phyloP scores from a whole-genome alignment of 139 green algal genomes.

The Klebsormidium nitens region DNA sequence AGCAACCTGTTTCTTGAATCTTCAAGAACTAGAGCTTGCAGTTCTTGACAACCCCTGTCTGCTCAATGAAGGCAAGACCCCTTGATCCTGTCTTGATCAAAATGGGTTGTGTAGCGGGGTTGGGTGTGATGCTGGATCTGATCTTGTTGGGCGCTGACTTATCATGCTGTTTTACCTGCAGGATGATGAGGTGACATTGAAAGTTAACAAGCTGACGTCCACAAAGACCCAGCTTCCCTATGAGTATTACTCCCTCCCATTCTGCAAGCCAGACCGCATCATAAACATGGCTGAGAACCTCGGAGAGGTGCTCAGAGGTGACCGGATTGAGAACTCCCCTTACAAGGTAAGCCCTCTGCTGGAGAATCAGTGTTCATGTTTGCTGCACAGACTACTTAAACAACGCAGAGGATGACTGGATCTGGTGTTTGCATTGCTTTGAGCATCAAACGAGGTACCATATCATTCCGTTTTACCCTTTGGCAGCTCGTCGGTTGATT shows the following conservation, averaged over 20 bases:
- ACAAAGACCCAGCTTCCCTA: conserved; percentile 92
- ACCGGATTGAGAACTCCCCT: conserved; percentile 95
- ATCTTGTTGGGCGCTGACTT: too few relatives aligned
- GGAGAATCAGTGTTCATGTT: conserved; percentile 28
- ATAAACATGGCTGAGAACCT: conserved; percentile 87
- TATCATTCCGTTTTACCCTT: too few relatives aligned
- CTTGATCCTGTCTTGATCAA: conserved; percentile 18
- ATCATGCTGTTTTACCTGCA: conserved; percentile 36
- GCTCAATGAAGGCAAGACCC: not conserved
- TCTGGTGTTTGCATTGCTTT: too few relatives aligned
- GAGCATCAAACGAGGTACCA: too few relatives aligned
- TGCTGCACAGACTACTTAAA: too few relatives aligned
- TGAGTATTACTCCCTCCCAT: conserved; percentile 96
- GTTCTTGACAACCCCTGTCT: not conserved
- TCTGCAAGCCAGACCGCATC: conserved; percentile 88
- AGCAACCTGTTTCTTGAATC: not conserved
- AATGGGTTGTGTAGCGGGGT: conserved; percentile 6
- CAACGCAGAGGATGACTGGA: too few relatives aligned
- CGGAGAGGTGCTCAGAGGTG: conserved; percentile 92
- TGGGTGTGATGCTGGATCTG: conserved; percentile 6
- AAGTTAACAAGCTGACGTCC: conserved; percentile 94
- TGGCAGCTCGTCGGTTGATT: too few relatives aligned
- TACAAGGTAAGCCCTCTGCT: conserved; percentile 58
- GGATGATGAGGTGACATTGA: conserved; percentile 78
- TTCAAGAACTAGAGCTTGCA: not conserved